These are phyloP conservation scores for Ottelia alismoides DNA, from an alignment of 106 monocot species.

Conservation along the genomic window DNA sequence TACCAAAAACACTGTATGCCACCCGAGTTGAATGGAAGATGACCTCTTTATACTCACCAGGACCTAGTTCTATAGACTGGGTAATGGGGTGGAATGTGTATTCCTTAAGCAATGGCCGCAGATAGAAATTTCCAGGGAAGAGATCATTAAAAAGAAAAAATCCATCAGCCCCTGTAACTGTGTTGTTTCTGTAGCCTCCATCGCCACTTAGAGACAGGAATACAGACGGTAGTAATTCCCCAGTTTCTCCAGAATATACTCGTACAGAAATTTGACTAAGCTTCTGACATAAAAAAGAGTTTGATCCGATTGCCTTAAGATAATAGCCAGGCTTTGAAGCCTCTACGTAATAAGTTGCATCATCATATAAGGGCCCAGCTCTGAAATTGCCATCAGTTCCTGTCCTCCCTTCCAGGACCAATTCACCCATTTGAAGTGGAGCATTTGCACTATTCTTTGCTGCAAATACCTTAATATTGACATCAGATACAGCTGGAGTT, in stretches of 20 bases:
- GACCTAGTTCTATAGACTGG: no score
- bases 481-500: constrained; percentile 68
- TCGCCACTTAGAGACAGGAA: constrained; percentile 94
- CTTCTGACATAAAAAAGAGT: constrained; percentile 75
- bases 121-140: constrained; percentile 95
- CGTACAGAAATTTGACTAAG: constrained; percentile 72
- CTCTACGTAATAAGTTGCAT: constrained; percentile 59
- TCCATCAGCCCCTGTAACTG: constrained; percentile 69
- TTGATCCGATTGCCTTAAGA: constrained; percentile 52
- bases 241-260: constrained; percentile 35
- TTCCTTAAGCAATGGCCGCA: constrained; percentile 97
- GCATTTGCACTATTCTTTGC: constrained; percentile 49
- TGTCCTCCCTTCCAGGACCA: constrained; percentile 56
- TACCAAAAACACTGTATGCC: constrained; percentile 83
- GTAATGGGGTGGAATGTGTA: no score
- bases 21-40: no score
- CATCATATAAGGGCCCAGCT: constrained; percentile 84
- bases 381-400: constrained; percentile 49
- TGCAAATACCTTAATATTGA: constrained; percentile 61
- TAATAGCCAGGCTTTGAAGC: constrained; percentile 86
- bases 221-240: constrained; percentile 63
- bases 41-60: no score
- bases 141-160: constrained; percentile 62
- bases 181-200: constrained; percentile 94
- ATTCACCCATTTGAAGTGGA: constrained; percentile 46